Conservation (phyloP, 139 green algal genomes). For the Coccomyxa sp. region DNA sequence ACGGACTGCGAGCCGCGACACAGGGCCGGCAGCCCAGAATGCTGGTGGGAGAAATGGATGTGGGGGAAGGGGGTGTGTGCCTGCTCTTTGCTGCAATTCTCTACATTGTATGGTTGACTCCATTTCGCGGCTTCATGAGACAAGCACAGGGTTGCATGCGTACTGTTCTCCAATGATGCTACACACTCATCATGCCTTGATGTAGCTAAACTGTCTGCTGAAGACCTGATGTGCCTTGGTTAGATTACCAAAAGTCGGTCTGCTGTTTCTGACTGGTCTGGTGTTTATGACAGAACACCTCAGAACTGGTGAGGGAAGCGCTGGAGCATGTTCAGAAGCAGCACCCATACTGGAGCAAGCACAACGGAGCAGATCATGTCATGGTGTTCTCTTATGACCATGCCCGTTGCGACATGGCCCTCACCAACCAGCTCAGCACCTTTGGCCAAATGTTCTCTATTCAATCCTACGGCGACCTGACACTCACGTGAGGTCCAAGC, state of each 20-base stretch:
- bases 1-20: background rate
- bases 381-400: conserved; percentile 6
- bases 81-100: background rate
- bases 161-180: too few species aligned
- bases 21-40: background rate
- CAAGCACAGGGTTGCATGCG: too few species aligned
- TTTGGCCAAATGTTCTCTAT: conserved; percentile 1
- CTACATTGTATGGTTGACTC: too few species aligned
- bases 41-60: conserved; percentile 6
- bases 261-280: too few species aligned
- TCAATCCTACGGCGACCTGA: conserved; percentile 5
- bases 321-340: background rate
- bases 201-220: too few species aligned
- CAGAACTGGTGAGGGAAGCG: background rate
- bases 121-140: too few species aligned
- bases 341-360: background rate
- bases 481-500: background rate
- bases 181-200: too few species aligned
- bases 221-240: too few species aligned
- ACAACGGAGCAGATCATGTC: background rate
- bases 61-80: background rate
- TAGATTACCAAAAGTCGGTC: too few species aligned
- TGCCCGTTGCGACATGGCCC: conserved; percentile 1
- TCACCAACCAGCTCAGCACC: background rate
- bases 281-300: background rate